Evolutionary conservation across 108 stramenopile species (phyloP), one percentile per base, ranked within the genome.

Genomic region (Nitzschia putrida): DNA sequence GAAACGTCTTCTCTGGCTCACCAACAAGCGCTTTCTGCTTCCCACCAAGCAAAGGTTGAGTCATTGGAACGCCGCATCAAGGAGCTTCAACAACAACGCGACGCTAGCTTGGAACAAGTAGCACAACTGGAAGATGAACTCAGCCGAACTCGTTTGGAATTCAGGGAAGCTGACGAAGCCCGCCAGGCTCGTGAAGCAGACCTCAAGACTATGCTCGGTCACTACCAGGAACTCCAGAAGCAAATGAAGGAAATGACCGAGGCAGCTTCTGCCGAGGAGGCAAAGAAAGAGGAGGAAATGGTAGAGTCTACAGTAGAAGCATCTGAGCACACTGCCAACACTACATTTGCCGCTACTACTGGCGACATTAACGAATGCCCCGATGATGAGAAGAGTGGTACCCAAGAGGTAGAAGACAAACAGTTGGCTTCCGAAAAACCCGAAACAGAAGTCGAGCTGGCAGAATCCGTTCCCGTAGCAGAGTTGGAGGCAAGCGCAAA

Each of bases 191-290:
- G 74, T 0, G 74, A 76, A 49, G 16, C 42, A 14, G 74, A 76
- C 37, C 51, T 76, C 51, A 52, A 61, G 18, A 53, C 58, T 20
- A 61, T 76, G 9, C 39, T 76, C 39, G 34, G 52, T 12, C 66
- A 76, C 21, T 76, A 76, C 54, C 65, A 76, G 37, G 47, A 49
- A 18, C 34, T 76, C 1, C 66, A 69, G 55, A 38, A 21, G 23
- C 37, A 71, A 38, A 21, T n/a, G n/a, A 37, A 60, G 12, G 34
- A 39, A 37, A 13, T 39, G n/a, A 16, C 21, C 2, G 39, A 0
- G n/a, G 20, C 20, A 2, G 39, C 39, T 39, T 0, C 10, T 38
- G 14, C 12, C 26, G 7, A 39, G 5, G 58, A 2, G 8, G 37
- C 3, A 37, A 18, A 55, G 22, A 24, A 55, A 8, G 54, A 55